Base-by-base conservation (phyloP, 2,329 filamentous ascomycete genomes). In the Colletotrichum siamense region DNA sequence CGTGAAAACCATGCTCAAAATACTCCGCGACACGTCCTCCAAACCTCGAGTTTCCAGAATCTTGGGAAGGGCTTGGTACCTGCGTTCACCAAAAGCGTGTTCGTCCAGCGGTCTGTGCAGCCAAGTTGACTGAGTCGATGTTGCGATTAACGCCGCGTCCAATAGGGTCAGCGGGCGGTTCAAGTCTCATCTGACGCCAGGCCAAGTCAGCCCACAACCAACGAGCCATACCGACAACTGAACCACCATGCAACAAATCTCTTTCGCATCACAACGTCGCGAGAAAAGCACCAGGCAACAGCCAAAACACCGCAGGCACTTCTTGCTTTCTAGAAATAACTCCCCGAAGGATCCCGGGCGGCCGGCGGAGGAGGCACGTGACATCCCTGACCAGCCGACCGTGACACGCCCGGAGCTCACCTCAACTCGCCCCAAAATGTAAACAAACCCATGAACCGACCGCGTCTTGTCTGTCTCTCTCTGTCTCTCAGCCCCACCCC, bases 401-500 rank as follows among this genome's bases (percentile, higher is more conserved):
- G 64, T 26, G 44, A 24, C 64, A 67, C 64, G 39, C 64, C 64
- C 16, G 62, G 26, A 57, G 52, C 52, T 57, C 28, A 44, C 39
- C 18, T 44, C 39, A 44, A 44, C 39, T 44, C 39, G 9, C 0
- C 39, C 22, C 30, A 44, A 49, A 65, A 65, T 65, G 63, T 57
- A 77, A 66, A 73, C 66, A 59, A 66, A 73, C 66, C 39, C 63
- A 26, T n/a, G 36, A n/a, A 22, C 59, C 28, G 28, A 62, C 59
- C 59, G 59, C 59, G 59, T 62, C 79, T 62, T 49, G 69, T 72
- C 77, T 44, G 39, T 44, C 16, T 44, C 39, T n/a, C 39, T 44
- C 39, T 44, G 39, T 44, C 39, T 44, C 39, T 44, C 39, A 79
- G 78, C 79, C 72, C 77, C 80, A 81, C 80, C 67, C 52, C 67